Base-by-base conservation (phyloP, 2,329 filamentous ascomycete species). In the Neonectria magnoliae region DNA sequence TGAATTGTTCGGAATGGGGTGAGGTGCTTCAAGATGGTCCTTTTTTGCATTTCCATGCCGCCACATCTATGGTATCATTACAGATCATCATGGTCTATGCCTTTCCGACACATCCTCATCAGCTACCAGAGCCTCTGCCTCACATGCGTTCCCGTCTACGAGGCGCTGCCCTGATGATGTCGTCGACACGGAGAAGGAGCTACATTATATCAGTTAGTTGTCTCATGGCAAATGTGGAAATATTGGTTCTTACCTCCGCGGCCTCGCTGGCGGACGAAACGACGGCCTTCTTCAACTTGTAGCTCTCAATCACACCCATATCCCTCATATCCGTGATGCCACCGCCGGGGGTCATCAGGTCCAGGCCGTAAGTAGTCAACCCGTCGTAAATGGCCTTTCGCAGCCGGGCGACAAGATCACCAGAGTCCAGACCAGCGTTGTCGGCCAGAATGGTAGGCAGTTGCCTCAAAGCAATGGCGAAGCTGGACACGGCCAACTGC, bases 281-380 rank as follows among this genome's bases (percentile, higher is more conserved):
- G 59, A 99, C 96, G n/a, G 96, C 96, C 78, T 90, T 91, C 88
- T 99, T 99, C 78, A 99, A 83, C 87, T 99, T 99, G 86, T 98
- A 98, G 80, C 93, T 97, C 84, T 99, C 96, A 71, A 99, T 91
- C 29, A 99, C 94, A 48, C 96, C 96, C 52, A 97, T 79, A 75
- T 99, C 93, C 58, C 95, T 88, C 96, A 99, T 99, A 76, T 99
- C 96, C 13, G 93, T 87, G 75, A 99, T 93, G 48, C 94, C 94
- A 64, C 96, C 96, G 44, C 96, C 95, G 2, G 95, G 94, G 1
- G 91, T 93, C 81, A 92, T 85, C 68, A 99, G 84, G 77, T 99
- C 96, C 68, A 99, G 83, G 20, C 96, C 96, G 58, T 95, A 97
- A 65, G 91, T 97, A 55, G 90, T 94, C 87, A 97, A 90, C 69